Evolutionary conservation across 163 green algal genomes (phyloP).

Genomic region (Chloroidium sp.): DNA sequence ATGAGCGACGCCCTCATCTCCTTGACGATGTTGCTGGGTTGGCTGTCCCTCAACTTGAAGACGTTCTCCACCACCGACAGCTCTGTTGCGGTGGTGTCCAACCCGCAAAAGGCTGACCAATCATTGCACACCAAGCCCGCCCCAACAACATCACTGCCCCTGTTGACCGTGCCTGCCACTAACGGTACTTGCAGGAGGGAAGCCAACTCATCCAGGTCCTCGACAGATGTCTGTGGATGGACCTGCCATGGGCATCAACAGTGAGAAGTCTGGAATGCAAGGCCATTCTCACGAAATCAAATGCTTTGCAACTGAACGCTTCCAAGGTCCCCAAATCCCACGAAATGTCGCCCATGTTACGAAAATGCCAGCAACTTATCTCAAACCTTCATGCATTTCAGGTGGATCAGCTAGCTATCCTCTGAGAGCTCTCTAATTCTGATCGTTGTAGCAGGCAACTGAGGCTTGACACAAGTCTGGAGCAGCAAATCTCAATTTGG

Average conservation of each 20-base stretch:
- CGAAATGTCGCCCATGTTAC: too few species aligned
- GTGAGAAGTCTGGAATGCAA: too few species aligned
- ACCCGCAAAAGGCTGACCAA: constrained; percentile 93
- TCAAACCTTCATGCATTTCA: too few species aligned
- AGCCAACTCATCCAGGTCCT: constrained; percentile 97
- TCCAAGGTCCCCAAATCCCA: too few species aligned
- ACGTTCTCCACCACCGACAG: constrained; percentile 92
- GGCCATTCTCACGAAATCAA: too few species aligned
- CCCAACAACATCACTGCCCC: constrained; percentile 95
- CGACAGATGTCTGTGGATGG: constrained; percentile 87
- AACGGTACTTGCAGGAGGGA: constrained; percentile 77
- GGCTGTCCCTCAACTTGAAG: constrained; percentile 77
- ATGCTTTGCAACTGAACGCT: too few species aligned
- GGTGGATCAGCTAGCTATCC: too few species aligned
- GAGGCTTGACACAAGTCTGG: too few species aligned
- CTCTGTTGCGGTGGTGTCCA: constrained; percentile 97
- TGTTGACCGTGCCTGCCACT: constrained; percentile 95
- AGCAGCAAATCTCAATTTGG: too few species aligned
- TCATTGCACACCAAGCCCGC: constrained; percentile 93
- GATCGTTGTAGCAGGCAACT: too few species aligned
- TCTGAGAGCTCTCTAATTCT: too few species aligned
- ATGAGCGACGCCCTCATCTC: constrained; percentile 87
- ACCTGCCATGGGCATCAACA: constrained; percentile 31
- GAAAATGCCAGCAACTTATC: too few species aligned
- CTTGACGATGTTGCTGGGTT: constrained; percentile 74